Base-by-base conservation (phyloP, 2,329 filamentous ascomycete species). In the Ascochyta clinopodiicola region DNA sequence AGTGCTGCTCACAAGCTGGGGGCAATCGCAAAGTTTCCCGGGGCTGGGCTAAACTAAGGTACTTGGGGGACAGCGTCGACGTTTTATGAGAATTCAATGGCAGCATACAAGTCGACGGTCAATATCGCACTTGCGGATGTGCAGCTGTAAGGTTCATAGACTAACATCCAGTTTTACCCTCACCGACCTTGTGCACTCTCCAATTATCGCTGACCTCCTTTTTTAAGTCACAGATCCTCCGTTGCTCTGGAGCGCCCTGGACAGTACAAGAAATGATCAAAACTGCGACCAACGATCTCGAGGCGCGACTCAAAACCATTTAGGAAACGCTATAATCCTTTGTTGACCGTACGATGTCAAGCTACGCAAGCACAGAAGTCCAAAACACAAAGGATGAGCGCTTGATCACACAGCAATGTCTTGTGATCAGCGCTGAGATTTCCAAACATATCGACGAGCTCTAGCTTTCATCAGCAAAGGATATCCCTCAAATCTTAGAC, bases 11-110 rank as follows among this genome's bases (percentile, higher is more conserved):
- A 21, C 51, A 50, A 39, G 59, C 53, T 34, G 44, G 57, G 10
- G 31, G 37, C 29, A 63, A 59, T 55, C 67, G 72, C 47, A 69
- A 72, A 21, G 81, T 75, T 62, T 80, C 81, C 62, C 74, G 76
- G 40, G 79, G 79, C 59, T 81, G 77, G 79, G 75, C 77, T 4
- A 78, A 70, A 61, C 59, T 81, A 39, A 75, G 59, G 53, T 81
- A 80, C 46, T 78, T 80, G 72, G 77, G 75, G 25, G 73, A 79
- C 39, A 70, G 79, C 56, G 76, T 81, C 40, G 72, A 76, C 56
- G 72, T 70, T 44, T 81, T 81, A n/a, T 49, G 71, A 68, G 35
- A 61, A 71, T 21, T 59, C 77, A 35, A 57, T 81, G 29, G 71
- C 77, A 36, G 71, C 72, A 37, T 81, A 80, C 56, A 80, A 62